These are phyloP conservation scores for Davidsoniella eucalypti DNA, from an alignment of 2,329 filamentous ascomycete species.

Conservation along the genomic window DNA sequence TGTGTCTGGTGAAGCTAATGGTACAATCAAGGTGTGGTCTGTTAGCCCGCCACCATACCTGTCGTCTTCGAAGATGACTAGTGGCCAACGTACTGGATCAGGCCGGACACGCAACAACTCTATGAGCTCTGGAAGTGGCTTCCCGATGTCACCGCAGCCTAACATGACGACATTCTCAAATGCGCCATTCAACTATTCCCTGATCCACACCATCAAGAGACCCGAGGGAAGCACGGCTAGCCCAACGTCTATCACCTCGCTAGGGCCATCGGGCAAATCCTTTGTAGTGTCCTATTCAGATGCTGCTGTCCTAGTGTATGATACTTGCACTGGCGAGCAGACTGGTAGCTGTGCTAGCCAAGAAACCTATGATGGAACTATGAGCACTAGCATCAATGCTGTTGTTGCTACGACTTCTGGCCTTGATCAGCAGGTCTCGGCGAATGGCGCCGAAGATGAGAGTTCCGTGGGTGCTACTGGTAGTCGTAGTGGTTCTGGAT, in stretches of 20 bases:
- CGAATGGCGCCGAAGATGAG: slow-evolving; percentile 51
- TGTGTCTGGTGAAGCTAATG: slow-evolving; percentile 83
- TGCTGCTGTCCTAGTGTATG: slow-evolving; percentile 78
- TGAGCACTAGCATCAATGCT: slow-evolving; percentile 67
- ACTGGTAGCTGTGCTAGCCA: slow-evolving; percentile 82
- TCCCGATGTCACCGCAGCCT: slow-evolving; percentile 78
- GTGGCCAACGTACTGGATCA: slow-evolving; percentile 24
- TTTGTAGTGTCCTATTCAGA: slow-evolving; percentile 92
- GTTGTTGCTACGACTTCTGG: slow-evolving; percentile 76
- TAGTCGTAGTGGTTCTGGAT: slow-evolving; percentile 49
- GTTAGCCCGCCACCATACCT: slow-evolving; percentile 80
- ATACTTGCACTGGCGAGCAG: slow-evolving; percentile 81
- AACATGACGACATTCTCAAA: slow-evolving; percentile 55
- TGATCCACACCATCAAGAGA: slow-evolving; percentile 73
- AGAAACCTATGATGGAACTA: slow-evolving; percentile 81
- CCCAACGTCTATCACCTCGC: slow-evolving; percentile 81
- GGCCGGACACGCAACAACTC: slow-evolving; percentile 78
- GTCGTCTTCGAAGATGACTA: slow-evolving; percentile 52
- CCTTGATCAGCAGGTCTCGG: slow-evolving; percentile 50
- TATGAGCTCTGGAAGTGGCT: slow-evolving; percentile 85
- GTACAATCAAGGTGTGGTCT: slow-evolving; percentile 83
- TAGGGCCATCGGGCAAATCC: slow-evolving; percentile 66
- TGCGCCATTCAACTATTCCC: slow-evolving; percentile 72
- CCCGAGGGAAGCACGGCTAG: slow-evolving; percentile 32
- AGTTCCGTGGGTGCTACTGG: slow-evolving; percentile 57